Conservation (phyloP, 495 filamentous ascomycete species). For the Aspergillus panamensis region DNA sequence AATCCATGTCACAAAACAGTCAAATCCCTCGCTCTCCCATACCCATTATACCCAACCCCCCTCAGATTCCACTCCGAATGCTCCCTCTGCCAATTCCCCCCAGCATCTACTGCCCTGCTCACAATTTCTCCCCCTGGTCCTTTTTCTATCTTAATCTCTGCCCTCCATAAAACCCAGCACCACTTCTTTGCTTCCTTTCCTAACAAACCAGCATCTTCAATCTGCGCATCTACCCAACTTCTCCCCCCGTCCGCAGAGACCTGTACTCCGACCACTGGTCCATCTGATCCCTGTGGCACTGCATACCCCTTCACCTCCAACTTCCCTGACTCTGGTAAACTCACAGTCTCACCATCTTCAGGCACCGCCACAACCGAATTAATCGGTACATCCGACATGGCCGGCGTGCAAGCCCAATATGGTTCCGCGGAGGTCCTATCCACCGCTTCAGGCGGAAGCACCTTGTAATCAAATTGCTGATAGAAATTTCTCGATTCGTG, state of each 20-base stretch:
- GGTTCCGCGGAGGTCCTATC: slow-evolving; percentile 47
- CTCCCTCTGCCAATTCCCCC: slow-evolving; percentile 46
- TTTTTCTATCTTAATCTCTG: slow-evolving; percentile 30
- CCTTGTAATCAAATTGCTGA: slow-evolving; percentile 62
- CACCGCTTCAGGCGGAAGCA: slow-evolving; percentile 54
- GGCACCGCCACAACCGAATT: slow-evolving; percentile 56
- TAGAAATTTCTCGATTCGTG: slow-evolving; percentile 57
- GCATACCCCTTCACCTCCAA: slow-evolving; percentile 56
- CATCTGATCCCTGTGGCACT: slow-evolving; percentile 49
- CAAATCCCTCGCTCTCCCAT: slow-evolving; percentile 50
- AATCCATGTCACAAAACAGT: slow-evolving; percentile 18
- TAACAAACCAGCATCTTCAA: not conserved
- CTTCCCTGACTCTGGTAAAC: slow-evolving; percentile 30
- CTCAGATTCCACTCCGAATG: slow-evolving; percentile 55
- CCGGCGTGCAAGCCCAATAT: slow-evolving; percentile 51
- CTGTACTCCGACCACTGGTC: slow-evolving; percentile 53
- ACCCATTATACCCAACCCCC: slow-evolving; percentile 60
- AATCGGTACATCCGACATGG: slow-evolving; percentile 61
- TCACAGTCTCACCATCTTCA: slow-evolving; percentile 34
- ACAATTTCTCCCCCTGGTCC: slow-evolving; percentile 38
- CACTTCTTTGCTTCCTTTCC: slow-evolving; percentile 33
- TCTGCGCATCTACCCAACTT: slow-evolving; percentile 44
- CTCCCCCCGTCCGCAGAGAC: slow-evolving; percentile 47
- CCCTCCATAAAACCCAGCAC: slow-evolving; percentile 50
- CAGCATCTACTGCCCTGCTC: slow-evolving; percentile 51